phyloP scores from a whole-genome alignment of 306 rosid species.

The Canavalia gladiata region DNA sequence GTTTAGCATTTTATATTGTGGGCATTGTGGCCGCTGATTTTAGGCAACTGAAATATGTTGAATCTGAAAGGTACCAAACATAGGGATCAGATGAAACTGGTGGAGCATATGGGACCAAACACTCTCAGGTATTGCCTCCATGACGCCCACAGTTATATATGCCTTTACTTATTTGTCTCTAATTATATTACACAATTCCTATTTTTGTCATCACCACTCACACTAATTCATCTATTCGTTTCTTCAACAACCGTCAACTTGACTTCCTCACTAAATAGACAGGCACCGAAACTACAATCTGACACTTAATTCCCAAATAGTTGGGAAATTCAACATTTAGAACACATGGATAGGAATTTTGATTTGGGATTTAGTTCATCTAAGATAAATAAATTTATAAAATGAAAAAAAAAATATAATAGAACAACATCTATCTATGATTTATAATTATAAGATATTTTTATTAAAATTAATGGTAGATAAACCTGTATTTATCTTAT shows the following conservation, averaged over 20 bases:
- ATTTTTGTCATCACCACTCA: background rate
- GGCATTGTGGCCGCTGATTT: background rate
- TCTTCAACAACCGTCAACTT: background rate
- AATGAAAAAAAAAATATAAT: background rate
- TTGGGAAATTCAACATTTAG: background rate
- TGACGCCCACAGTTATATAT: background rate
- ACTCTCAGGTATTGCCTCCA: background rate
- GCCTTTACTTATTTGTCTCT: background rate
- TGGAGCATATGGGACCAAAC: constrained; percentile 5
- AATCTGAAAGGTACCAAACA: constrained; percentile 10
- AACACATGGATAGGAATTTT: background rate
- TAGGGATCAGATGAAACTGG: background rate
- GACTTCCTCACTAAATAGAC: background rate
- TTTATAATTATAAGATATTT: too few species aligned
- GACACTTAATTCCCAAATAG: constrained; percentile 28
- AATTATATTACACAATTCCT: background rate
- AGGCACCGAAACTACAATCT: background rate
- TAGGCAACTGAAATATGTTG: background rate
- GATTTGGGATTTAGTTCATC: background rate
- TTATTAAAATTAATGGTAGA: too few species aligned
- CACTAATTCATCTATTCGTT: background rate
- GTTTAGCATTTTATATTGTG: too few species aligned
- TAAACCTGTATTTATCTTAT: too few species aligned
- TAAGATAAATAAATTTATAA: background rate
- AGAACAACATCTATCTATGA: too few species aligned